Evolutionary conservation across 805 yeast genomes (phyloP).

Genomic region (Wickerhamiella qilinensis): DNA sequence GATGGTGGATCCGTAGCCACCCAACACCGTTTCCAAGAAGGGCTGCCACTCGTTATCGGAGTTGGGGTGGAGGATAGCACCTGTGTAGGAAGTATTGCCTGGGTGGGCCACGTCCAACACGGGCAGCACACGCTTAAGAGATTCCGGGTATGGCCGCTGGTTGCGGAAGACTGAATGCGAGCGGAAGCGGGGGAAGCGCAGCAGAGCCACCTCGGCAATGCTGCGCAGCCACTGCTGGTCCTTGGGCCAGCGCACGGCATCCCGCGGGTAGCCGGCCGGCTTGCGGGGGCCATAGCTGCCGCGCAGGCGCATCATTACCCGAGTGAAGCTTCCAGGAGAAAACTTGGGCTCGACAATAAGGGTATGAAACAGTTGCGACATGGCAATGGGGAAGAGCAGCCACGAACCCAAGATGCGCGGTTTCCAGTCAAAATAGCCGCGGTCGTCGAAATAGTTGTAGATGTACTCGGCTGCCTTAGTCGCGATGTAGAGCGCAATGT

Average conservation of each 20-base stretch:
- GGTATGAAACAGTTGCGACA: constrained; percentile 24
- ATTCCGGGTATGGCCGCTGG: constrained; percentile 9
- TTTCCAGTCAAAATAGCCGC: constrained; percentile 19
- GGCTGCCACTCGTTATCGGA: constrained; percentile 15
- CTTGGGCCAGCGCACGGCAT: constrained; percentile 22
- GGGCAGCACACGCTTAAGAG: constrained; percentile 12
- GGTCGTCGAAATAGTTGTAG: constrained; percentile 22
- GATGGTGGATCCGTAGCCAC: constrained; percentile 14
- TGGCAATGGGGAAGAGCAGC: constrained; percentile 26
- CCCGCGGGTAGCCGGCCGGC: constrained; percentile 19
- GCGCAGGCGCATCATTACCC: constrained; percentile 17
- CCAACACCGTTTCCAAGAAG: constrained; percentile 14
- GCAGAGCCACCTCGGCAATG: constrained; percentile 18
- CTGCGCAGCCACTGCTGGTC: constrained; percentile 18
- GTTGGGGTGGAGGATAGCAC: constrained; percentile 21
- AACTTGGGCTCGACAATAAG: constrained; percentile 22
- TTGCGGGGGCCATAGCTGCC: constrained; percentile 18
- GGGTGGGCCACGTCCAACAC: constrained; percentile 21
- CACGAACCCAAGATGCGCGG: constrained; percentile 25
- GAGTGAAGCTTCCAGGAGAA: constrained; percentile 20
- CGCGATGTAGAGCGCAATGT: constrained; percentile 20
- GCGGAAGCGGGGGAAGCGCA: constrained; percentile 20
- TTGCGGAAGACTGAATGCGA: constrained; percentile 17
- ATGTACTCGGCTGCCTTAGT: constrained; percentile 22
- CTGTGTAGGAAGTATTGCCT: constrained; percentile 17